A percentile compares a stretch with the other conserved stretches of the same genome.
Conservation (phyloP, 768 basidiomycete genomes). For the Boletus rex-veris region DNA sequence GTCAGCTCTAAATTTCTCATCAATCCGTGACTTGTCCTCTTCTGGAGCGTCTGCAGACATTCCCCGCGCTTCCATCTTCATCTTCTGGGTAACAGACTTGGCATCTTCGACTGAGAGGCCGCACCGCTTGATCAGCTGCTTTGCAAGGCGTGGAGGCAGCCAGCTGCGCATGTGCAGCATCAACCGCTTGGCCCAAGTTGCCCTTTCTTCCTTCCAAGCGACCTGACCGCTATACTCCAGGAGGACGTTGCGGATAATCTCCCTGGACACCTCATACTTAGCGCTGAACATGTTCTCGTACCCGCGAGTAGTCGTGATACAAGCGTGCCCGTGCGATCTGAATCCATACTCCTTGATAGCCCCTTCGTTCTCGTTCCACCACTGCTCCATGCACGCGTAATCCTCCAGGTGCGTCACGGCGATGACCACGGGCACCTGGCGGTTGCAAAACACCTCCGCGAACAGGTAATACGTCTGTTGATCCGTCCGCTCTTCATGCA, state of each 20-base stretch:
- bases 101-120: slow-evolving; percentile 24
- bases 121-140: slow-evolving; percentile 16
- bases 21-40: slow-evolving; percentile 18
- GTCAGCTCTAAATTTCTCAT: too few relatives aligned
- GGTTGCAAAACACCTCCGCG: slow-evolving; percentile 37
- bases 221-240: slow-evolving; percentile 12
- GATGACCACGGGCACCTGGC: slow-evolving; percentile 30
- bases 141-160: slow-evolving; percentile 16
- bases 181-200: slow-evolving; percentile 26
- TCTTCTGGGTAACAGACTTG: slow-evolving; percentile 13
- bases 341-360: slow-evolving; percentile 34
- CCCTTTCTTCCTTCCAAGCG: slow-evolving; percentile 24
- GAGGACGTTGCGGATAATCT: slow-evolving; percentile 18
- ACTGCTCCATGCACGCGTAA: slow-evolving; percentile 32
- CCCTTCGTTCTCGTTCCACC: slow-evolving; percentile 39
- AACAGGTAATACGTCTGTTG: slow-evolving; percentile 32
- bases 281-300: slow-evolving; percentile 17
- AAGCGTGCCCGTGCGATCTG: slow-evolving; percentile 35
- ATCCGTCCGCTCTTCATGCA: slow-evolving; percentile 30
- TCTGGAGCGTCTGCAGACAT: slow-evolving; percentile 2
- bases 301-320: slow-evolving; percentile 36
- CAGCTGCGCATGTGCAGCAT: slow-evolving; percentile 24
- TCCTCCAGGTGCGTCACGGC: slow-evolving; percentile 36
- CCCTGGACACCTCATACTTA: slow-evolving; percentile 34
- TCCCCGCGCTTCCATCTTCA: slow-evolving; percentile 13